phyloP scores from a whole-genome alignment of 73 alveolate species.

The Symbiodinium pilosum region DNA sequence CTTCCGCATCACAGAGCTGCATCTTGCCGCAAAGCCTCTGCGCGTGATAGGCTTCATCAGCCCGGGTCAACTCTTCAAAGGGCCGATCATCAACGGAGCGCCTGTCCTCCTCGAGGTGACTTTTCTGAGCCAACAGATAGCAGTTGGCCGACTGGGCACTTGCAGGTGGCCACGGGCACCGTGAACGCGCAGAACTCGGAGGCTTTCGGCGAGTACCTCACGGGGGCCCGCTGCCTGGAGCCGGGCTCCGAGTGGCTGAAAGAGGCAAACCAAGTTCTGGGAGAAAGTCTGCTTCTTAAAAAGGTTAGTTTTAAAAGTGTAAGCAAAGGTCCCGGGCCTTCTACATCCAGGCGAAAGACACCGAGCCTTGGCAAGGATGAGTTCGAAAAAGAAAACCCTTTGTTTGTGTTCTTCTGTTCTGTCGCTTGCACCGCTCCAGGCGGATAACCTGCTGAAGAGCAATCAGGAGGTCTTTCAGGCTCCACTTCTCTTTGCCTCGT shows the following conservation, averaged over 20 bases:
- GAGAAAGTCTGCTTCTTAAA: too few relatives aligned
- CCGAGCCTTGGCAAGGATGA: constrained; percentile 1
- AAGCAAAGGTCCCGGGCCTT: constrained; percentile 73
- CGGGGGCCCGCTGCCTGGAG: constrained; percentile 61
- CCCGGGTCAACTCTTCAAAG: constrained; percentile 71
- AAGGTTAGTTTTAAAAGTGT: too few relatives aligned
- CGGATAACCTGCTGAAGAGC: constrained; percentile 83
- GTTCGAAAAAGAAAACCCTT: background rate
- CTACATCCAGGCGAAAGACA: constrained; percentile 70
- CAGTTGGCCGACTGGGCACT: too few relatives aligned
- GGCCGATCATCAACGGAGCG: constrained; percentile 80
- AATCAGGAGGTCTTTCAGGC: constrained; percentile 66
- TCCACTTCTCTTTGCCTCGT: background rate
- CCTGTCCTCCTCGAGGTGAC: constrained; percentile 43
- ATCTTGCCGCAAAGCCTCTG: too few relatives aligned
- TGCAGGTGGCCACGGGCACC: constrained; percentile 64
- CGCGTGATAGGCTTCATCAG: constrained; percentile 36
- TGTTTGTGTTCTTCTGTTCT: background rate
- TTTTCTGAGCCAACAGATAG: background rate
- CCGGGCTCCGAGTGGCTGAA: background rate
- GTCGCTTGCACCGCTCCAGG: background rate
- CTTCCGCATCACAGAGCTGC: too few relatives aligned
- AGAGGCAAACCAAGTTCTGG: too few relatives aligned
- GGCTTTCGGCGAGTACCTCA: constrained; percentile 64
- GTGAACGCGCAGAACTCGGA: constrained; percentile 42